These are phyloP conservation scores for Gnomoniopsis smithogilvyi DNA, from an alignment of 2,329 filamentous ascomycete species.

Conservation along the genomic window DNA sequence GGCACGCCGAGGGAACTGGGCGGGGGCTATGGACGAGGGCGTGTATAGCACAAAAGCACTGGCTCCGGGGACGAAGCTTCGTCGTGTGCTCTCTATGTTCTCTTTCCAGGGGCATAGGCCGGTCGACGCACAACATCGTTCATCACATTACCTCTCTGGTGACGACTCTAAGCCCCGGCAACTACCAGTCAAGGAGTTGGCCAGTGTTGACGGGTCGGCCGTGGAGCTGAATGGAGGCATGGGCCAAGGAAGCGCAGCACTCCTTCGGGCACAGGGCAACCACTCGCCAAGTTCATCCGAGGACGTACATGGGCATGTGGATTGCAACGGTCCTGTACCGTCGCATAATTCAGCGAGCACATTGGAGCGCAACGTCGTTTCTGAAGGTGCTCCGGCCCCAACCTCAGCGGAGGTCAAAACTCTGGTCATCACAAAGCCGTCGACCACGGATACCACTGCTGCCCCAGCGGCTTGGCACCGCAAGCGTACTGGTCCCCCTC, in stretches of 20 bases:
- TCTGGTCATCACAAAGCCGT: conserved; percentile 39
- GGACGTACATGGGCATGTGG: conserved; percentile 45
- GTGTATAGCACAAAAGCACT: not conserved
- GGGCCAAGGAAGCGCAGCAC: conserved; percentile 32
- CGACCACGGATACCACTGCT: conserved; percentile 40
- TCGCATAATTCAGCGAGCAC: conserved; percentile 33
- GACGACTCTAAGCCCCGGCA: not conserved
- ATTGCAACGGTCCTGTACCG: conserved; percentile 47
- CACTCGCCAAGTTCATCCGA: conserved; percentile 47
- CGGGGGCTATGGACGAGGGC: conserved; percentile 6
- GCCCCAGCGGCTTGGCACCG: conserved; percentile 39
- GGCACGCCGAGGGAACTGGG: not conserved
- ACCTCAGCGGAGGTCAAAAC: conserved; percentile 11
- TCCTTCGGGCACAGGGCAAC: conserved; percentile 38
- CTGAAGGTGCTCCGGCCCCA: not conserved
- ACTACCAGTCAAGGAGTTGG: conserved; percentile 22
- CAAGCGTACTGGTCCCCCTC: conserved; percentile 37
- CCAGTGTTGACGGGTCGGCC: conserved; percentile 45
- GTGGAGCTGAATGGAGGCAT: conserved; percentile 46
- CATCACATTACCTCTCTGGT: conserved; percentile 19
- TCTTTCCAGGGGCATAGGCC: conserved; percentile 15
- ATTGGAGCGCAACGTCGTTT: not conserved
- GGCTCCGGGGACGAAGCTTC: conserved; percentile 2
- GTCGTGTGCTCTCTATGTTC: conserved; percentile 13
- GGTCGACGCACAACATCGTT: conserved; percentile 30